Base-by-base conservation (phyloP, 495 filamentous ascomycete species). In the Acidiella bohemica region DNA sequence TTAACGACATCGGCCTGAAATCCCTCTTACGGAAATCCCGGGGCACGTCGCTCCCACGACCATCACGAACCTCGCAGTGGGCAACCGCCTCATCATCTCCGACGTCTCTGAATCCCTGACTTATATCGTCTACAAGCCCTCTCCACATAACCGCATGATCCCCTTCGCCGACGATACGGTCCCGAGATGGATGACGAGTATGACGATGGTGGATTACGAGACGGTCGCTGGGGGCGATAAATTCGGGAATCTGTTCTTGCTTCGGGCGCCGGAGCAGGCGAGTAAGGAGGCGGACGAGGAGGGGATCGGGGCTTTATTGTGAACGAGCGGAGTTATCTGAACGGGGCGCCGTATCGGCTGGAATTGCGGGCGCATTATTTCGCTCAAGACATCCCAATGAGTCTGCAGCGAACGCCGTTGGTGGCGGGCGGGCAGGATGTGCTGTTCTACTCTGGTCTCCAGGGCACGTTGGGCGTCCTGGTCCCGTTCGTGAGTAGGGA, bases 151-250 rank as follows among this genome's bases (percentile, higher is more conserved):
- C 58, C 74, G 77, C 24, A 65, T 96, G 26, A 88, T 99, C 44
- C 81, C 86, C 0, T 99, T 96, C 44, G 80, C 70, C 12, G 90
- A 96, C 53, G 92, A 99, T 56, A 76, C 76, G 12, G 66, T 95
- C 41, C 67, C 87, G 25, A 76, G 92, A 17, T 95, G 82, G 80
- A 93, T 84, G 0, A 87, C 82, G 1, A 75, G 78, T 32, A 81
- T 77, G 0, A 70, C 83, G 5, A 94, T 96, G 88, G 78, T 95
- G 1, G 92, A 99, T 56, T 99, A 99, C 61, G 90, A 96, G 56
- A 94, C 88, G 1, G 76, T 81, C 13, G 90, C 85, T 9, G 90
- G 87, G 24, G 92, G 92, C 29, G 92, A 99, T 63, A 94, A 93
- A 56, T 99, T 99, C 46, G 92, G 92, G 32, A 96, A 96, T 51